phyloP scores from a whole-genome alignment of 805 yeast species.

The Starmerella gropengiesseri region DNA sequence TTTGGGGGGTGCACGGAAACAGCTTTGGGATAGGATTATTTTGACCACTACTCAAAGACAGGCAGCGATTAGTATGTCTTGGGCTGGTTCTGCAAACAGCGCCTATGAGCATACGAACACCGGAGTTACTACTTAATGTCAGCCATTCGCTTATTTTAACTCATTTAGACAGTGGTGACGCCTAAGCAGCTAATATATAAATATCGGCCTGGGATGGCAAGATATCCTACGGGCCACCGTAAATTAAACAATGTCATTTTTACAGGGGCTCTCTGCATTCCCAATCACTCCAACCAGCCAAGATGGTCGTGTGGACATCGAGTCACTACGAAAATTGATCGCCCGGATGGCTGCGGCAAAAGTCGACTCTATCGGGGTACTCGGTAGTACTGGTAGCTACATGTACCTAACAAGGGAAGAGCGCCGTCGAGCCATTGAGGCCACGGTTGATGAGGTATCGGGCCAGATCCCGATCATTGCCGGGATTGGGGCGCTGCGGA shows the following conservation, averaged over 20 bases:
- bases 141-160: too few species aligned
- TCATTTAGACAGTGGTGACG: too few species aligned
- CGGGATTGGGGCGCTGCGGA: background rate
- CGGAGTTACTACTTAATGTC: too few species aligned
- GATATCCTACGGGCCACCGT: too few species aligned
- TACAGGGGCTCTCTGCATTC: background rate
- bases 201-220: too few species aligned
- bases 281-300: background rate
- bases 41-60: too few species aligned
- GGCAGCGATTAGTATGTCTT: too few species aligned
- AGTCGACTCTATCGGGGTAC: background rate
- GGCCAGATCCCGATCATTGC: background rate
- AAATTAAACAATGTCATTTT: background rate
- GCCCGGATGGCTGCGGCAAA: background rate
- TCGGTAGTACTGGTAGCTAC: background rate
- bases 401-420: background rate
- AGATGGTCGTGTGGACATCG: background rate
- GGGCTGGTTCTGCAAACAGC: too few species aligned
- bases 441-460: background rate
- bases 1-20: too few species aligned
- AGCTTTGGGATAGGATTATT: too few species aligned
- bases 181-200: too few species aligned
- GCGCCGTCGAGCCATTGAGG: background rate
- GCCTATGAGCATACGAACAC: too few species aligned
- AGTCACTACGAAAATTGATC: background rate